Percentiles rank a stretch among this genome's conserved stretches.
These are phyloP conservation scores for Yarrowia porcina DNA, from an alignment of 805 yeast genomes.

Conservation along the genomic window DNA sequence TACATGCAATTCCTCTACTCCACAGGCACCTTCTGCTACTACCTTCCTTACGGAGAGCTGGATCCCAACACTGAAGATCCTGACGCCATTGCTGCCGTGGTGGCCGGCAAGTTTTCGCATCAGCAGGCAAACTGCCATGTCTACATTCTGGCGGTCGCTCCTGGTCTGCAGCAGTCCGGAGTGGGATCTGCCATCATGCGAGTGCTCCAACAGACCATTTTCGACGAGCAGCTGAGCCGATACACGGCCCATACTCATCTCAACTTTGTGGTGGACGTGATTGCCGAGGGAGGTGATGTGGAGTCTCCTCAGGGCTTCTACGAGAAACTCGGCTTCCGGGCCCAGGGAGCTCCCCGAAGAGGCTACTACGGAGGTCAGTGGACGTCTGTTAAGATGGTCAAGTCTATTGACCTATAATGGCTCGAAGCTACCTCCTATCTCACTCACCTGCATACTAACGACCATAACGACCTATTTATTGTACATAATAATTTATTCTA, in stretches of 20 bases:
- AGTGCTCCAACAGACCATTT: slow-evolving; percentile 20
- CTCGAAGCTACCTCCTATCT: neutral
- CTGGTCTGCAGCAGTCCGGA: slow-evolving; percentile 25
- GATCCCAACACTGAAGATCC: slow-evolving; percentile 24
- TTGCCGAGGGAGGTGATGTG: slow-evolving; percentile 1
- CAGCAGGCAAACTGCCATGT: slow-evolving; percentile 26
- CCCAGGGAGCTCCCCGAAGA: slow-evolving; percentile 20
- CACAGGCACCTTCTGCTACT: slow-evolving; percentile 21
- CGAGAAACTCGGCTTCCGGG: slow-evolving; percentile 18
- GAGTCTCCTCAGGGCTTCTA: slow-evolving; percentile 24
- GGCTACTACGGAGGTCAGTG: slow-evolving; percentile 24
- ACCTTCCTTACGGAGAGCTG: slow-evolving; percentile 23
- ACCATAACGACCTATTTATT: slow-evolving; percentile 8
- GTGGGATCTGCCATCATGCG: slow-evolving; percentile 25
- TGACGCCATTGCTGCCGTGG: slow-evolving; percentile 23
- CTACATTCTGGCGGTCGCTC: slow-evolving; percentile 26
- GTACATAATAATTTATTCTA: slow-evolving; percentile 16
- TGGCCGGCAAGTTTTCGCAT: slow-evolving; percentile 17
- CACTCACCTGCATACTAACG: neutral
- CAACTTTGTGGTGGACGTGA: slow-evolving; percentile 25
- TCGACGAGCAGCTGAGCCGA: slow-evolving; percentile 20
- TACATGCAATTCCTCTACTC: slow-evolving; percentile 25
- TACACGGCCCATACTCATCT: slow-evolving; percentile 22
- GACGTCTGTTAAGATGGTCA: slow-evolving; percentile 22
- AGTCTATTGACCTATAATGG: slow-evolving; percentile 15